These are phyloP conservation scores for Penicillium coffeae DNA, from an alignment of 495 filamentous ascomycete genomes.

Conservation along the genomic window DNA sequence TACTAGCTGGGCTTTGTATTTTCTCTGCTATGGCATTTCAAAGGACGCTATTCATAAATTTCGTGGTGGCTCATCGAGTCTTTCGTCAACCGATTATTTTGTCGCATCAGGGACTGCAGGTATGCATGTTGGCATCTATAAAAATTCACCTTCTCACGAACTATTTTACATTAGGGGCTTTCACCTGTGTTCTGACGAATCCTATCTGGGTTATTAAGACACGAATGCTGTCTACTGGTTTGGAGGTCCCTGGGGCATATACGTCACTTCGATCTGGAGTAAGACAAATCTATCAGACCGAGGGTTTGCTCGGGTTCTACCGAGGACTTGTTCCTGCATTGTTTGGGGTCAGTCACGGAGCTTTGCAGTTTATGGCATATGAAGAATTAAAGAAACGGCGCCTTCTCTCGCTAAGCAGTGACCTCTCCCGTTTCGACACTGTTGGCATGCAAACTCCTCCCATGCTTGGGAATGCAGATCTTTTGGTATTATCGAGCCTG, in stretches of 20 bases:
- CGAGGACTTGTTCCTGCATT: slow-evolving; percentile 77
- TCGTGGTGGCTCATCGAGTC: slow-evolving; percentile 20
- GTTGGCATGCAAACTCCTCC: not conserved
- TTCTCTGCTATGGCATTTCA: slow-evolving; percentile 63
- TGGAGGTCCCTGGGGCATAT: slow-evolving; percentile 72
- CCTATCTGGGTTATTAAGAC: slow-evolving; percentile 99
- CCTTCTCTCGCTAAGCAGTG: slow-evolving; percentile 7
- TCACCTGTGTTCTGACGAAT: slow-evolving; percentile 82
- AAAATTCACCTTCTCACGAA: not conserved
- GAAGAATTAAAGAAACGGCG: slow-evolving; percentile 74
- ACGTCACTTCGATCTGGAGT: slow-evolving; percentile 67
- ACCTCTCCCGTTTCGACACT: not conserved
- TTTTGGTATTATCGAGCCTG: slow-evolving; percentile 69
- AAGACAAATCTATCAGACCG: slow-evolving; percentile 55
- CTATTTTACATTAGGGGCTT: slow-evolving; percentile 40
- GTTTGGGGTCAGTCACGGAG: slow-evolving; percentile 90
- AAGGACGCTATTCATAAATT: slow-evolving; percentile 43
- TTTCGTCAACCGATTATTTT: slow-evolving; percentile 78
- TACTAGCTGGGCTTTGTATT: slow-evolving; percentile 88
- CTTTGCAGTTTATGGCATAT: slow-evolving; percentile 94
- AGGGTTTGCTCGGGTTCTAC: slow-evolving; percentile 78
- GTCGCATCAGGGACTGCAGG: slow-evolving; percentile 74
- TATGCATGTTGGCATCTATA: slow-evolving; percentile 3
- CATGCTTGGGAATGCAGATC: slow-evolving; percentile 61
- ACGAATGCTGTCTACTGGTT: slow-evolving; percentile 85